Evolutionary conservation across 345 rosid genomes (phyloP).

Genomic region (Xanthoceras sorbifolium): DNA sequence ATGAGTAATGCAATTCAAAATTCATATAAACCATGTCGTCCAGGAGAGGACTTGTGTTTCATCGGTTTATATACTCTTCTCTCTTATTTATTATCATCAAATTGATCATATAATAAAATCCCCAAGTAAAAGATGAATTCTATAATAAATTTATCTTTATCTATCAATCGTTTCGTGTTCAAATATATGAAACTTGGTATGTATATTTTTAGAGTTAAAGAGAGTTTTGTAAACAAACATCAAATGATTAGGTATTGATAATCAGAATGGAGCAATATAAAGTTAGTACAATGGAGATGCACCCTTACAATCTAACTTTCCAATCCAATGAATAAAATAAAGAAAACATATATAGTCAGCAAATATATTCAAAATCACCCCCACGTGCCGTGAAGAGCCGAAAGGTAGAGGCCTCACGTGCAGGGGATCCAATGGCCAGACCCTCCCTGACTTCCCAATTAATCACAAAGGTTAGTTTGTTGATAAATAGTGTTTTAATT

Average conservation of each 20-base stretch:
- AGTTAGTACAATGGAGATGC: constrained; percentile 21
- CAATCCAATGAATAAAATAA: neutral
- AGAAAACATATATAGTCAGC: neutral
- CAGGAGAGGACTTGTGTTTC: too few relatives aligned
- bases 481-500: too few relatives aligned
- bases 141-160: too few relatives aligned
- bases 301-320: neutral
- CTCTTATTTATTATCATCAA: too few relatives aligned
- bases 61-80: too few relatives aligned
- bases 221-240: neutral
- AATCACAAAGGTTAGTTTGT: neutral
- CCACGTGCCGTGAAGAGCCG: constrained; percentile 47
- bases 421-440: constrained; percentile 46
- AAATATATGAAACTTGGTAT: too few relatives aligned
- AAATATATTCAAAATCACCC: constrained; percentile 18
- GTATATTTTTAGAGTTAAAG: too few relatives aligned
- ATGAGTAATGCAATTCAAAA: too few relatives aligned
- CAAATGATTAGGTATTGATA: constrained; percentile 4
- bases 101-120: too few relatives aligned
- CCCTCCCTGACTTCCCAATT: neutral
- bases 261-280: constrained; percentile 27
- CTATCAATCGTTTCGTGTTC: too few relatives aligned
- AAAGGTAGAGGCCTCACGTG: constrained; percentile 48
- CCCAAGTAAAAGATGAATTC: too few relatives aligned
- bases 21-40: too few relatives aligned